Evolutionary conservation across 108 stramenopile species (phyloP), one percentile per base, ranked within the genome.

Genomic region (Schizochytrium sp.): DNA sequence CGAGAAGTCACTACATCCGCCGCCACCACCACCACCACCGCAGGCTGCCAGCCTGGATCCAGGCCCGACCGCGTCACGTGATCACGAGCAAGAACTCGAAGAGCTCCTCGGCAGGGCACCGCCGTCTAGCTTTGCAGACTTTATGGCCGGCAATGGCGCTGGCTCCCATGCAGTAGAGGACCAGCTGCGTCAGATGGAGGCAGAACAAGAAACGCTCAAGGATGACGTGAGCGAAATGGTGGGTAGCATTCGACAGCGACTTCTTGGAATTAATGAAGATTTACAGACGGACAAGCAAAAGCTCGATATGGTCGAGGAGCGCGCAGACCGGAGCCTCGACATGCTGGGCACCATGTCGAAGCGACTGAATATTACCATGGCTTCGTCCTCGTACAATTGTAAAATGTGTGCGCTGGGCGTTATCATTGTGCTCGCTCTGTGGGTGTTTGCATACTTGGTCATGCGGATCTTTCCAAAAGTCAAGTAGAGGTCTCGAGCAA

Each of bases 391-490:
- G 23, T 83, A 83, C 76, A 83, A 83, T 23, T 83, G 76, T 83
- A 83, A 83, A 53, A 47, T 83, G 48, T 83, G 76, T 23, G 28
- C 76, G 6, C 48, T 83, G 6, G 76, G 76, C 76, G 76, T 83
- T 23, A 16, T 47, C 51, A 83, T 83, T 23, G 76, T 83, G 45
- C 28, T 83, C 43, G 76, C 76, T 43, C 76, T 83, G 16, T 83
- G 76, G 76, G 51, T 83, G 8, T 53, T 83, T 47, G 76, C 76
- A 5, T 83, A 83, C 76, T 45, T 83, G 19, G 76, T 83, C 51
- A 83, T 83, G 76, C 76, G 76, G 16, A 83, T 83, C 5, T 83
- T 83, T 45, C 76, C 76, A 12, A 83, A 83, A 45, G 76, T 83
- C 51, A 83, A 34, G 63, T 59, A 59, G 58, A 23, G n/a, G 19